Conservation (phyloP, 2,329 filamentous ascomycete species). For the Exophiala sideris region DNA sequence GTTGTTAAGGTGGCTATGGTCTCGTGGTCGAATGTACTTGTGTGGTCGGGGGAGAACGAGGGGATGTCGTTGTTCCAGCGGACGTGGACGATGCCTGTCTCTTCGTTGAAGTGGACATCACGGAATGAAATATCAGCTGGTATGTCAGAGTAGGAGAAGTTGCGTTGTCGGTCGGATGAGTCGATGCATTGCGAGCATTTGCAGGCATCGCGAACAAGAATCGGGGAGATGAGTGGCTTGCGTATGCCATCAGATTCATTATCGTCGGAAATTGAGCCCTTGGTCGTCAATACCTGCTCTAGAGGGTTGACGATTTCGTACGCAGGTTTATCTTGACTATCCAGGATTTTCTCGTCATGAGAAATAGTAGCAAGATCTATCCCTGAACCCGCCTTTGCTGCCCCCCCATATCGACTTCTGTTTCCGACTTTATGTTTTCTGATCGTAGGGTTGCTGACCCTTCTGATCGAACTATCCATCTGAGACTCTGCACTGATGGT, state of each 20-base stretch:
- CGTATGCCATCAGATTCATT: slow-evolving; percentile 3
- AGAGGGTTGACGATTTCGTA: no score
- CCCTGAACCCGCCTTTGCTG: no score
- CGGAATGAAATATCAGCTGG: slow-evolving; percentile 46
- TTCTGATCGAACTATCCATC: no score
- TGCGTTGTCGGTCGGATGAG: slow-evolving; percentile 59
- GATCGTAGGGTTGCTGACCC: no score
- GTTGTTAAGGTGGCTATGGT: slow-evolving; percentile 10
- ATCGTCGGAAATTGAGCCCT: slow-evolving; percentile 2
- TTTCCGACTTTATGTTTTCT: no score
- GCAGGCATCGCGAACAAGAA: slow-evolving; percentile 54
- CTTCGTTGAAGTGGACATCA: slow-evolving; percentile 35
- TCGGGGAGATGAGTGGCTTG: slow-evolving; percentile 15
- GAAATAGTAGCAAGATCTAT: no score
- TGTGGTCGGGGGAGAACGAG: slow-evolving; percentile 30
- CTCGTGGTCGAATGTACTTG: slow-evolving; percentile 20
- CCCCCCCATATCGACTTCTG: no score
- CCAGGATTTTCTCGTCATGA: no score
- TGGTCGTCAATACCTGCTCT: neutral
- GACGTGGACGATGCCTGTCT: slow-evolving; percentile 52
- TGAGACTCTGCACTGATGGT: no score
- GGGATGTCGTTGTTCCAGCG: slow-evolving; percentile 60
- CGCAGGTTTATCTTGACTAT: no score
- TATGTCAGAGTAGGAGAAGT: slow-evolving; percentile 64
- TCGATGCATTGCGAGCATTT: slow-evolving; percentile 54